Base-by-base conservation (phyloP, 2,329 filamentous ascomycete species). In the Hortaea sp. region DNA sequence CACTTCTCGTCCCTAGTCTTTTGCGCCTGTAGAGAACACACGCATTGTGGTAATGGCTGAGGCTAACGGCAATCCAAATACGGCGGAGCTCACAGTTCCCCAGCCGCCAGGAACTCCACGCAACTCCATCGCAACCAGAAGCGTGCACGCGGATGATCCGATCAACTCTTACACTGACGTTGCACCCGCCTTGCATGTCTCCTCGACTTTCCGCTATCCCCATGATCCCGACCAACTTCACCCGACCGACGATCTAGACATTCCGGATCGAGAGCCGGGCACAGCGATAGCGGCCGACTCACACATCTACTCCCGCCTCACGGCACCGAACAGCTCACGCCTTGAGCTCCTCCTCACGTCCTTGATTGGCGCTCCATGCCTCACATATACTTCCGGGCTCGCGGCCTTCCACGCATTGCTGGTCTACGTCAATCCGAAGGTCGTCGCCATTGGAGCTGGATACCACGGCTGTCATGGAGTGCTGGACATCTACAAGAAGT, bases 391-490 rank as follows among this genome's bases (percentile, higher is more conserved):
- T 34, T 94, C 86, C 3, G 92, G 92, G 4, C 78, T 97, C 20
- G 78, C 87, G 7, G 87, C 90, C 43, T 89, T 95, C 69, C 86
- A 97, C 66, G 89, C 87, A 30, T 72, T 94, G 48, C 75, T 97
- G 2, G 81, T 89, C n/a, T 80, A 81, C 60, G 69, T 94, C 6
- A 88, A 94, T 63, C 92, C 92, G 1, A 80, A 80, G 56, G 81
- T 83, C 48, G 79, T 97, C 46, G 84, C 88, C 55, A 88, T 97
- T 53, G 82, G 82, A 34, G 81, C 76, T 11, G 89, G 88, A 38
- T 98, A 97, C 69, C 92, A 97, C 69, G 92, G 92, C 57, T 94
- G 87, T 67, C 88, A 95, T 65, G 88, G 86, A 50, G 85, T 95
- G 29, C 77, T 95, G 57, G 67, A 67, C 30, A 69, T 97, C 45